phyloP scores from a whole-genome alignment of 1,284 basidiomycete genomes.

The Pulveroboletus sp. region DNA sequence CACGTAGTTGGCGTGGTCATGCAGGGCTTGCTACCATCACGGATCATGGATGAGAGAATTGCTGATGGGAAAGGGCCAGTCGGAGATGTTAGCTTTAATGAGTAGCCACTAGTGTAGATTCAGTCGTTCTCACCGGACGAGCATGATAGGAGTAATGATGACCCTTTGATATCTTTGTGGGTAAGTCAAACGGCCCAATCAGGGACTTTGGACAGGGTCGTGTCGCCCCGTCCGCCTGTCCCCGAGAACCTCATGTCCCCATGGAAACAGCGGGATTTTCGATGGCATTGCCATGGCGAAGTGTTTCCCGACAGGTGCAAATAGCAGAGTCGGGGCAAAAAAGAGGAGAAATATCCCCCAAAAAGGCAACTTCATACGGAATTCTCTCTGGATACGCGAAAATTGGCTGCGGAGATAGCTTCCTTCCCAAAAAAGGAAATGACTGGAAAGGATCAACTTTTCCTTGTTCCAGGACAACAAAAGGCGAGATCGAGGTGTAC shows the following conservation, averaged over 20 bases:
- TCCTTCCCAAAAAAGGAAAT: conserved; percentile 10
- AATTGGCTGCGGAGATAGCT: background rate
- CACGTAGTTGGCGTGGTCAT: background rate
- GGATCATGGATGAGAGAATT: background rate
- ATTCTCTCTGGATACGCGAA: conserved; percentile 2
- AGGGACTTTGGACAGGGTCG: too few relatives aligned
- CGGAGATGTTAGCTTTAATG: background rate
- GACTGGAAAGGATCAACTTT: conserved; percentile 2
- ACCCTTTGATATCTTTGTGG: too few relatives aligned
- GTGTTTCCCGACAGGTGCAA: background rate
- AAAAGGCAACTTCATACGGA: conserved; percentile 8
- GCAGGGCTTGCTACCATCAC: background rate
- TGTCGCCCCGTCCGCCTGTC: too few relatives aligned
- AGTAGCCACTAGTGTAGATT: too few relatives aligned
- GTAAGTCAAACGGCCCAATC: too few relatives aligned
- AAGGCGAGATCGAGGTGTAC: conserved; percentile 8
- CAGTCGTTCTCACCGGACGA: too few relatives aligned
- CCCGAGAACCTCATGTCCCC: too few relatives aligned
- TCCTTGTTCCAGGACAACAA: conserved; percentile 28
- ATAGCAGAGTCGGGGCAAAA: background rate
- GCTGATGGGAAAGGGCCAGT: background rate
- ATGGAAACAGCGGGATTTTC: conserved; percentile 17
- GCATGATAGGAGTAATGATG: too few relatives aligned
- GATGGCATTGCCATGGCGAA: conserved; percentile 4
- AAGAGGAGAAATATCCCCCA: background rate